Base-by-base conservation (phyloP, 2,329 filamentous ascomycete species). In the Raffaelea albimanens region DNA sequence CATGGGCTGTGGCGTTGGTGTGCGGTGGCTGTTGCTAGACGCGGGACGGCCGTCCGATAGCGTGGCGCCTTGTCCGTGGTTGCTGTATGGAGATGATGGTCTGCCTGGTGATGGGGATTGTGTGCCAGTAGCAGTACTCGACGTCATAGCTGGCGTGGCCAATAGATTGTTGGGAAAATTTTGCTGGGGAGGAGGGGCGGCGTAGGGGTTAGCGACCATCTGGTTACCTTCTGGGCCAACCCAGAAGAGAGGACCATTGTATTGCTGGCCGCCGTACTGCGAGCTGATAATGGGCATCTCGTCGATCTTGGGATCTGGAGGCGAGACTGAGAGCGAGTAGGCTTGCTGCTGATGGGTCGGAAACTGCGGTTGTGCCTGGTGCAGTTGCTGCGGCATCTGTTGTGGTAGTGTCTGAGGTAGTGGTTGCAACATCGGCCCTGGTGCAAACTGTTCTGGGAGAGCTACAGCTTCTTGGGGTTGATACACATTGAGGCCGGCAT, bases 1-100 rank as follows among this genome's bases (percentile, higher is more conserved):
- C 5, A 8, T 16, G 19, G 50, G 54, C n/a, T 56, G 54, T 21
- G 46, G n/a, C 49, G 44, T 39, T 52, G 56, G 33, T 46, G 53
- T 31, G 36, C 33, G 25, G 22, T 43, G 34, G 14, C 13, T 16
- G 14, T 8, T 16, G 18, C 18, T 38, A 5, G 34, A 19, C 5
- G 5, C 14, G 13, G 34, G 34, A 10, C 34, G 34, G 7, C 13
- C 8, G 34, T 7, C 34, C 13, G 25, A 29, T 13, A 29, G 25
- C 13, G 25, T 29, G 9, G 31, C 31, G 34, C 34, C 34, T 19
- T 46, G 47, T 34, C 43, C 48, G 11, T 48, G 50, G 9, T 43
- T 50, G 44, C 45, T 50, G 38, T 52, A 49, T 3, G 52, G 47
- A 10, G 46, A 48, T 4, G 34, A n/a, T 16, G 34, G 34, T 5